Conservation (phyloP, 2,329 filamentous ascomycete genomes). For the Penicillium sclerotiorum region DNA sequence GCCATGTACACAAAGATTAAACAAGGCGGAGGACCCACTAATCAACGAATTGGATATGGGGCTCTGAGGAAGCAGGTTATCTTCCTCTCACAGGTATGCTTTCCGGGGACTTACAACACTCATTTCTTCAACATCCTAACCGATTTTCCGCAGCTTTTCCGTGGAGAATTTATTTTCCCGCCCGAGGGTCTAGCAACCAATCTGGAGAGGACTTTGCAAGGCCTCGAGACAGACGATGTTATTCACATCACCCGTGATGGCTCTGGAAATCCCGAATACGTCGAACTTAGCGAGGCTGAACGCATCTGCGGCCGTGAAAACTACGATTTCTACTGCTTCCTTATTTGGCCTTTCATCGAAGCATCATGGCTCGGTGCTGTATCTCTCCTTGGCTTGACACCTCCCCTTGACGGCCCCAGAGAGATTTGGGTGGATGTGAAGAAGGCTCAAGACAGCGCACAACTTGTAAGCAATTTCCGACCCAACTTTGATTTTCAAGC, state of each 20-base stretch:
- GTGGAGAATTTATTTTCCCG: slow-evolving; percentile 95
- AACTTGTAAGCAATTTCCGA: slow-evolving; percentile 60
- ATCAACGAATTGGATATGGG: slow-evolving; percentile 75
- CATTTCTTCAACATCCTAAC: neutral
- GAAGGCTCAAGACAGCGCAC: slow-evolving; percentile 78
- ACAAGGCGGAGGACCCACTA: slow-evolving; percentile 78
- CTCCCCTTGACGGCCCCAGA: slow-evolving; percentile 62
- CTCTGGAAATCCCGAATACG: slow-evolving; percentile 58
- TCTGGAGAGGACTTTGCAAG: slow-evolving; percentile 74
- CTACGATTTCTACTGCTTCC: slow-evolving; percentile 97
- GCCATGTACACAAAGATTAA: slow-evolving; percentile 92
- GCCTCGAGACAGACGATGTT: slow-evolving; percentile 77
- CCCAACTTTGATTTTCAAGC: neutral
- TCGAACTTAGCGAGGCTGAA: slow-evolving; percentile 78
- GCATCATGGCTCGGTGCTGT: slow-evolving; percentile 90
- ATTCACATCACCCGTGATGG: slow-evolving; percentile 66
- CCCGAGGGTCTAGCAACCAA: slow-evolving; percentile 81
- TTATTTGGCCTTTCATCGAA: slow-evolving; percentile 98
- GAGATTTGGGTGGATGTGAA: slow-evolving; percentile 77
- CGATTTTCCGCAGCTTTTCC: slow-evolving; percentile 66
- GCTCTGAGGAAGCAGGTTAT: slow-evolving; percentile 77
- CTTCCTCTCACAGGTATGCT: slow-evolving; percentile 72
- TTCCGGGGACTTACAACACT: neutral
- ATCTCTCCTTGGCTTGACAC: slow-evolving; percentile 81
- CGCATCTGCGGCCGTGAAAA: slow-evolving; percentile 82